Evolutionary conservation across 2,329 filamentous ascomycete species (phyloP), one percentile per base, ranked within the genome.

Genomic region (Colletotrichum lini): DNA sequence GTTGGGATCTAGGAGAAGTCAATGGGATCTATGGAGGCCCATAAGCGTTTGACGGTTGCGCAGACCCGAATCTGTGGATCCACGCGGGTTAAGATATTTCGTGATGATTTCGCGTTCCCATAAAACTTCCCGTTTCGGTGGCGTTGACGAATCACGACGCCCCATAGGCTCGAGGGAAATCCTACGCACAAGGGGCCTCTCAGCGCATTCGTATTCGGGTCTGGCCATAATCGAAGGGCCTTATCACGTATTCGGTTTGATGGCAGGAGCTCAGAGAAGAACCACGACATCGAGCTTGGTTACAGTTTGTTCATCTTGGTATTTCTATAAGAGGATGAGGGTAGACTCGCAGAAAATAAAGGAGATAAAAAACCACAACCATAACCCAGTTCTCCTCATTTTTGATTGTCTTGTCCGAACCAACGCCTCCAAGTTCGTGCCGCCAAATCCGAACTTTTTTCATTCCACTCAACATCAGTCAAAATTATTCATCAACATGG

Each of bases 121-220:
- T 30, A 2, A 13, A 30, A 21, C 15, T 45, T 58, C 53, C 23
- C 8, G 4, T 53, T 45, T 59, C 1, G 12, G 38, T 13, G 8
- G 44, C n/a, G 42, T 2, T 0, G 4, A 35, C 62, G 12, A 50
- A 61, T 66, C 21, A 61, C 2, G 18, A 12, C 1, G 2, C 2
- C 13, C 2, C 30, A 18, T 15, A 1, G 7, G 1, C 15, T 4
- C 1, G 16, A 30, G 21, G 38, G 30, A 21, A 21, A 35, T 13
- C 30, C 4, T n/a, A 26, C 10, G 6, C 26, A n/a, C 40, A 38
- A 35, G 49, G n/a, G 6, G 21, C 40, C 18, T 9, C 6, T 26
- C 5, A n/a, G 38, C 68, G 68, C 52, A 58, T 71, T 68, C 68
- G 68, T 71, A 67, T 68, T 71, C 68, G 64, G 68, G 23, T 62